Evolutionary conservation across 23 red algal species (phyloP).

Genomic region (Cyanidioschyzon merolae): DNA sequence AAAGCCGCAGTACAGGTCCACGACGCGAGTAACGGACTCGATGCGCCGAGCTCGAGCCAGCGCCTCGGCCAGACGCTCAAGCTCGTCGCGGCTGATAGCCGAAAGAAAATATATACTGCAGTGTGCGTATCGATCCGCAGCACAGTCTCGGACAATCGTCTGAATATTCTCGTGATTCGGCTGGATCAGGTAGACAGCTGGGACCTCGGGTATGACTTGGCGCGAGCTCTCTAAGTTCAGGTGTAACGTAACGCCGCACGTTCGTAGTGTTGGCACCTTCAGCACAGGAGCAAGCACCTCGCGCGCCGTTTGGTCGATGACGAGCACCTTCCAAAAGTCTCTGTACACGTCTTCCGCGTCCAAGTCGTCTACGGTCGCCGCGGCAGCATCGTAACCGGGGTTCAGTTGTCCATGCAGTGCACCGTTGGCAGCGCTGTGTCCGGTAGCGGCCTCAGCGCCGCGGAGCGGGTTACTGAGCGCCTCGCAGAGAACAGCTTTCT

Average conservation of each 20-base stretch:
- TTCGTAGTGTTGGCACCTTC: constrained; percentile 57
- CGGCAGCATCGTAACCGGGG: neutral
- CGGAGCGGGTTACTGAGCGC: neutral
- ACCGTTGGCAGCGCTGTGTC: neutral
- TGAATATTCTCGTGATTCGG: constrained; percentile 55
- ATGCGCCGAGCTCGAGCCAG: neutral
- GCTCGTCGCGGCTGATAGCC: constrained; percentile 36
- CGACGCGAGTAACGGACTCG: constrained; percentile 40
- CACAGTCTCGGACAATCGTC: constrained; percentile 40
- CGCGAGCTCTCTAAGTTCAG: constrained; percentile 42
- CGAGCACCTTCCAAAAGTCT: constrained; percentile 77
- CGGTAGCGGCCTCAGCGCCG: neutral
- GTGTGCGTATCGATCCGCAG: constrained; percentile 42
- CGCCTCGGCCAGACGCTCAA: constrained; percentile 71
- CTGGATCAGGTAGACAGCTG: constrained; percentile 78
- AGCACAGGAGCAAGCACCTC: constrained; percentile 83
- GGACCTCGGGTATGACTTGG: constrained; percentile 88
- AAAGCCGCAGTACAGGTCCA: constrained; percentile 77
- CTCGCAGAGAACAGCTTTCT: neutral
- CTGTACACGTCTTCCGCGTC: neutral
- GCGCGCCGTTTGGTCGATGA: constrained; percentile 55
- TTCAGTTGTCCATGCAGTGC: neutral
- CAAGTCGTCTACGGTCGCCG: neutral
- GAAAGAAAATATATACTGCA: constrained; percentile 62
- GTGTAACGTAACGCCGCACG: constrained; percentile 77